phyloP scores from a whole-genome alignment of 352 stramenopile genomes.

The Sclerospora graminicola region DNA sequence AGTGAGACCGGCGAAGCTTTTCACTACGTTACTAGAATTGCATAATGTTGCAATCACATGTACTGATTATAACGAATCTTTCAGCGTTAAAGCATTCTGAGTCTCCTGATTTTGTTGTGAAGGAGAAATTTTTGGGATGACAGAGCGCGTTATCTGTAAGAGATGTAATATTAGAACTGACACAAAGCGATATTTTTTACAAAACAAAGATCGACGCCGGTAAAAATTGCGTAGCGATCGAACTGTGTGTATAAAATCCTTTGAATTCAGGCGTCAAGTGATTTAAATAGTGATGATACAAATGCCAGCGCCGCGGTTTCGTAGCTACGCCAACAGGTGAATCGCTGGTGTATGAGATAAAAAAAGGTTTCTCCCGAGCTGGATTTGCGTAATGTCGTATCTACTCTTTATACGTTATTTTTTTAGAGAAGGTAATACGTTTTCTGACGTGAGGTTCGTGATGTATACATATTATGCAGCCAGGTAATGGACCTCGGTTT shows the following conservation, averaged over 20 bases:
- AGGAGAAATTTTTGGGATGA: conserved; percentile 34
- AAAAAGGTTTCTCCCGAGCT: conserved; percentile 39
- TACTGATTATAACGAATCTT: neutral
- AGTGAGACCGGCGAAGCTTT: conserved; percentile 52
- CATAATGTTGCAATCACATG: neutral
- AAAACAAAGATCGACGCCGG: conserved; percentile 32
- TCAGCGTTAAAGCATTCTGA: conserved; percentile 35
- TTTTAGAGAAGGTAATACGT: neutral
- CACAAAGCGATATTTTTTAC: conserved; percentile 24
- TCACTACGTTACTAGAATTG: conserved; percentile 21
- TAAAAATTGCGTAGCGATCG: conserved; percentile 32
- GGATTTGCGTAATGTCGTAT: conserved; percentile 57
- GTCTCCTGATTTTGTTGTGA: conserved; percentile 43
- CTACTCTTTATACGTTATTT: conserved; percentile 55
- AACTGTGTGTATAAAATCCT: conserved; percentile 46
- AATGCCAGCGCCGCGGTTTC: conserved; percentile 27
- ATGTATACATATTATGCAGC: too few species aligned
- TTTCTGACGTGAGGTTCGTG: too few species aligned
- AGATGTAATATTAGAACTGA: too few species aligned
- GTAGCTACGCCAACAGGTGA: conserved; percentile 35
- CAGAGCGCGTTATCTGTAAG: conserved; percentile 25
- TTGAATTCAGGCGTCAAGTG: conserved; percentile 40
- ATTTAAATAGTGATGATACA: conserved; percentile 18
- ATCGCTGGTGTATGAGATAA: conserved; percentile 41
- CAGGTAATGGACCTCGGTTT: too few species aligned